Evolutionary conservation across 805 yeast genomes (phyloP), one percentile per base, ranked within the genome.

Genomic region (Starmerella riodocensis): DNA sequence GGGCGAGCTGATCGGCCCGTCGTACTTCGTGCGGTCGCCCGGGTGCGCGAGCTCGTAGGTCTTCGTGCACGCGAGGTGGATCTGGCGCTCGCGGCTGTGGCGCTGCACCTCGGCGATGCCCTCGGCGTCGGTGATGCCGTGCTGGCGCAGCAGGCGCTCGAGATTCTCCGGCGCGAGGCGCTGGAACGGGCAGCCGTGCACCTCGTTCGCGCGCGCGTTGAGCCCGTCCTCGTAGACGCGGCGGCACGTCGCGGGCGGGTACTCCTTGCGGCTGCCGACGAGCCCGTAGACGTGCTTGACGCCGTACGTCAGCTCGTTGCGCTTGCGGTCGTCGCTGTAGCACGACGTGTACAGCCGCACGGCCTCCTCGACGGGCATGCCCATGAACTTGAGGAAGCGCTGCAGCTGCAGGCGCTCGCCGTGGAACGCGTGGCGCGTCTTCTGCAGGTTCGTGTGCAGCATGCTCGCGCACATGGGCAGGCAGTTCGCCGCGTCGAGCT

Each of bases 161-260:
- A 91, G 64, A 38, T 71, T 68, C 32, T 82, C 93, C n/a, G 71
- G 55, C 11, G 71, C 66, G 52, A 80, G 63, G 52, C 80, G 88
- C 39, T 93, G 65, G 60, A 81, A 91, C 4, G 97, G 96, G 59
- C 97, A 88, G 2, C 98, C 98, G 55, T 88, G 69, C 66, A 33
- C 66, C 62, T 9, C 65, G 64, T 0, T 93, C 85, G 47, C 23
- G 21, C 26, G 29, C 4, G 39, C 42, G 7, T 39, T 22, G 3
- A 76, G 70, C 6, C 84, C 83, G 49, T 76, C 76, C 21, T 74
- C 66, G 42, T 83, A 59, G 30, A 91, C 83, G 1, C 78, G 74
- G 29, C 74, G 71, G 63, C 96, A 91, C 55, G 77, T 80, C 78
- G 79, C 72, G 3, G 97, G 94, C 52, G 73, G 72, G 60, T 84